A percentile compares a stretch with the other conserved stretches of the same genome.
Evolutionary conservation across 2,329 filamentous ascomycete species (phyloP).

Genomic region (Fusarium sacchari): DNA sequence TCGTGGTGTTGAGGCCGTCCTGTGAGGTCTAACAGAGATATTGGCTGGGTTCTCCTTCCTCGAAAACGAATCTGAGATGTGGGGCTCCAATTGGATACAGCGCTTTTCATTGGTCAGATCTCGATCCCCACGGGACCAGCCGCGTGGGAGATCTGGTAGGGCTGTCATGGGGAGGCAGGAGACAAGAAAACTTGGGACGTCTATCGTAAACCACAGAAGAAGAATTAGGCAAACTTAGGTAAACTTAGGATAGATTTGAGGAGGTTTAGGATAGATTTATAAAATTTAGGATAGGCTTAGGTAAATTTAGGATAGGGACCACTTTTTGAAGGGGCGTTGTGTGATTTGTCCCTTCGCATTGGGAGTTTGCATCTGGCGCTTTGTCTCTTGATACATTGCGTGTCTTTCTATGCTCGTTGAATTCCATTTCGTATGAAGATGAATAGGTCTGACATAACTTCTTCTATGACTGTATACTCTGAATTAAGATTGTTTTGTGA

Average conservation of each 20-base stretch:
- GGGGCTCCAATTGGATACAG: fast-evolving
- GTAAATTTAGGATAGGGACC: neutral
- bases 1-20: neutral
- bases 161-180: neutral
- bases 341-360: neutral
- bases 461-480: neutral
- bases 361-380: neutral
- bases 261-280: neutral
- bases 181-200: neutral
- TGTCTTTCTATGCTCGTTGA: neutral
- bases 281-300: neutral
- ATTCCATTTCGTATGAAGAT: neutral
- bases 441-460: fast-evolving
- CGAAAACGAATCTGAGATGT: fast-evolving
- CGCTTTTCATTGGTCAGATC: neutral
- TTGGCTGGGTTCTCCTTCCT: neutral
- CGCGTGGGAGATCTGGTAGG: neutral
- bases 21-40: neutral
- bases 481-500: neutral
- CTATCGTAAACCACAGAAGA: neutral
- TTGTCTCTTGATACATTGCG: neutral
- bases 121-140: neutral
- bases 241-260: neutral
- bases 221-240: neutral
- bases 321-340: neutral